Evolutionary conservation across 768 basidiomycete genomes (phyloP).

Genomic region (Rhodocollybia butyracea): DNA sequence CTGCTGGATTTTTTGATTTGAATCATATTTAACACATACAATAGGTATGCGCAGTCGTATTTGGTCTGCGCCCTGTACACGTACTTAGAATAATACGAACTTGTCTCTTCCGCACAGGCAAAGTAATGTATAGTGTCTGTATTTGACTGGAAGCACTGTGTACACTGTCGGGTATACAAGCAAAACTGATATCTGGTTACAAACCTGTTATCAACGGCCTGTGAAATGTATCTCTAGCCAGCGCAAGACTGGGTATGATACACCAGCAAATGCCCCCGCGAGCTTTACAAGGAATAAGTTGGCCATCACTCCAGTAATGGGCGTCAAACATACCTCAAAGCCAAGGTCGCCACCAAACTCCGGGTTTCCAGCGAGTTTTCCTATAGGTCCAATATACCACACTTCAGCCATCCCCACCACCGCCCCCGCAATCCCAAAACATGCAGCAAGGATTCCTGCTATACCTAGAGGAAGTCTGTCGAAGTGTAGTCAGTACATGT

Average conservation of each 20-base stretch:
- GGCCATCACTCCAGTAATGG: not conserved
- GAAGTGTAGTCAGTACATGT: not conserved
- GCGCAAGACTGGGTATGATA: conserved; percentile 44
- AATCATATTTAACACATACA: too few species aligned
- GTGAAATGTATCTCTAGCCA: conserved; percentile 46
- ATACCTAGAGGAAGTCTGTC: conserved; percentile 43
- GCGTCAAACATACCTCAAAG: conserved; percentile 39
- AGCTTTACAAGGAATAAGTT: conserved; percentile 24
- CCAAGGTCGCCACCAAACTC: conserved; percentile 49
- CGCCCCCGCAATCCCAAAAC: conserved; percentile 45
- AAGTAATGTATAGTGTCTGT: too few species aligned
- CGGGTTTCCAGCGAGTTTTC: conserved; percentile 33
- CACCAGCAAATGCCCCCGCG: conserved; percentile 41
- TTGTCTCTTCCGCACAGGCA: too few species aligned
- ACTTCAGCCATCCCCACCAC: conserved; percentile 51
- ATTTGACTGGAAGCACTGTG: not conserved
- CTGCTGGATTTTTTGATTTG: not conserved
- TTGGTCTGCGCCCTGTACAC: too few species aligned
- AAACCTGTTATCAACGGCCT: conserved; percentile 17
- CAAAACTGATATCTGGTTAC: not conserved
- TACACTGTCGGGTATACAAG: not conserved
- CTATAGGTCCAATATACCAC: conserved; percentile 53
- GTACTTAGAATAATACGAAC: too few species aligned
- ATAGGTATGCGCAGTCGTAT: too few species aligned
- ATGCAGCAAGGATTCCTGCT: conserved; percentile 45